Conservation (phyloP, 176 grass and related monocot genomes). For the Carex kokanica region DNA sequence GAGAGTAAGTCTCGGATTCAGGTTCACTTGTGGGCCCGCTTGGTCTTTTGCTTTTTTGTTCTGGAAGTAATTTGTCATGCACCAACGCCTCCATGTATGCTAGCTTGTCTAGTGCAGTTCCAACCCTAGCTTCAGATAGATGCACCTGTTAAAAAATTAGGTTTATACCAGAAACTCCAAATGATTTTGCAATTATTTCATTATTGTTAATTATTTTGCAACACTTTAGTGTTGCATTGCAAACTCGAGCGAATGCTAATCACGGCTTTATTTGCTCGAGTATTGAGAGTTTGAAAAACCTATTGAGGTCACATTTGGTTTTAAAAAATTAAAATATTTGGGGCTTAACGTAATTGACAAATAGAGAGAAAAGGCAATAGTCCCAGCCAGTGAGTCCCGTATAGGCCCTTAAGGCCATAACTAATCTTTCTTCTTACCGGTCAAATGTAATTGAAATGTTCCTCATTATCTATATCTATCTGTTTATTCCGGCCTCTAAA, state of each 20-base stretch:
- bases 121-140: slow-evolving; percentile 67
- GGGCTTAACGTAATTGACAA: background rate
- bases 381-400: background rate
- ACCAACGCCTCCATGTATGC: slow-evolving; percentile 79
- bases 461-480: background rate
- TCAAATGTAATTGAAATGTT: background rate
- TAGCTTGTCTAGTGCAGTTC: slow-evolving; percentile 65
- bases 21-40: slow-evolving; percentile 28
- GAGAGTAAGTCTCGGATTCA: slow-evolving; percentile 36
- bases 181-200: background rate
- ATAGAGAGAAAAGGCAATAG: background rate
- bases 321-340: background rate
- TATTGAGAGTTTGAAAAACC: background rate
- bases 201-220: background rate
- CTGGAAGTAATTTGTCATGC: slow-evolving; percentile 49
- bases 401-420: background rate
- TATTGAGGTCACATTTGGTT: background rate
- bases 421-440: background rate
- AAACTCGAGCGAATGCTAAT: background rate
- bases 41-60: slow-evolving; percentile 41
- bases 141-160: slow-evolving; percentile 55
- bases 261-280: background rate
- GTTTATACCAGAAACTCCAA: background rate
- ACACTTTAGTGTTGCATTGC: background rate
- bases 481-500: background rate